phyloP scores from a whole-genome alignment of 306 rosid species.

The Ormosia semicastrata region DNA sequence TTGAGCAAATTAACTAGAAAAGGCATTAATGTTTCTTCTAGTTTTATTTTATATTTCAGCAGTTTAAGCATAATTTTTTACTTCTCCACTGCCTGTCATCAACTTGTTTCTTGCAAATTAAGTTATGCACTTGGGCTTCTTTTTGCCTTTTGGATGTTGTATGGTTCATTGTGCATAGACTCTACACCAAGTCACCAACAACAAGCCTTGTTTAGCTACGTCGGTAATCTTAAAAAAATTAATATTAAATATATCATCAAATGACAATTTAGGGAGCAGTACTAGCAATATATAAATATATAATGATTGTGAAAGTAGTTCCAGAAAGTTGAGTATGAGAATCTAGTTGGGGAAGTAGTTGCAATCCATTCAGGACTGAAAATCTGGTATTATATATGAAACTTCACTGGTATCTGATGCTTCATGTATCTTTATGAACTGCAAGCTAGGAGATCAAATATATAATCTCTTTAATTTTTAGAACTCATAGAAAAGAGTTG shows the following conservation, averaged over 20 bases:
- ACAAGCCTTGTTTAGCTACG: background rate
- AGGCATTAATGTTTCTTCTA: background rate
- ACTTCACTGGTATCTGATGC: background rate
- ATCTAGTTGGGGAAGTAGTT: conserved; percentile 64
- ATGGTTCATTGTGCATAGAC: background rate
- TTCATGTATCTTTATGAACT: background rate
- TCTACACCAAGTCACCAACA: background rate
- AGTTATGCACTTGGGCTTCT: background rate
- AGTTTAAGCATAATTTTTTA: background rate
- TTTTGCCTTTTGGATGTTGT: background rate
- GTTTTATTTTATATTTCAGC: background rate
- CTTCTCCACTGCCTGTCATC: background rate
- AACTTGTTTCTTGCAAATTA: conserved; percentile 2
- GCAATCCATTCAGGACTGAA: conserved; percentile 64
- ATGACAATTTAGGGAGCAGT: background rate
- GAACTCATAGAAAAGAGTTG: too few species aligned
- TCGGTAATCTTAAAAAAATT: background rate
- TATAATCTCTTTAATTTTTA: too few species aligned
- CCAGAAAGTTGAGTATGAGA: conserved; percentile 63
- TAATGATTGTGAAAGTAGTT: conserved; percentile 54
- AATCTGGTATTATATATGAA: background rate
- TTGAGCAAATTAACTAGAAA: background rate
- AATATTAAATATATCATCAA: background rate
- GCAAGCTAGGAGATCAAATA: too few species aligned
- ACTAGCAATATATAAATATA: background rate